Percentiles rank a stretch among this genome's conserved stretches.
Evolutionary conservation across 2,329 filamentous ascomycete genomes (phyloP).

Genomic region (Aspergillus sp.): DNA sequence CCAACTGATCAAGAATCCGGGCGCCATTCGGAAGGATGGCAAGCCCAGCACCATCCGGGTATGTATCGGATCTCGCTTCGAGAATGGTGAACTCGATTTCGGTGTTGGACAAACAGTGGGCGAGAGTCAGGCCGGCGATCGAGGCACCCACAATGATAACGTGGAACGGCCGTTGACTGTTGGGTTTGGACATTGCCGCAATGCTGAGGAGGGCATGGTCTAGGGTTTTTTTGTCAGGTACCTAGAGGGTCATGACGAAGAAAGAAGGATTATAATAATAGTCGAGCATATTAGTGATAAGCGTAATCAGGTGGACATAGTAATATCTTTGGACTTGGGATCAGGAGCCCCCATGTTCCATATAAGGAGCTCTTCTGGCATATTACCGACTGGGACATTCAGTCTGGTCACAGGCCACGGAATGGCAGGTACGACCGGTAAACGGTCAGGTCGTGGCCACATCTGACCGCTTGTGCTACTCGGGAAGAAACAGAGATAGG

Average conservation of each 20-base stretch:
- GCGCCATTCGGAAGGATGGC: constrained; percentile 1
- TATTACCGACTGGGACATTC: neutral
- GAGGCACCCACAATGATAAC: constrained; percentile 7
- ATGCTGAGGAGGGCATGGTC: neutral
- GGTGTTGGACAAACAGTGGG: constrained; percentile 2
- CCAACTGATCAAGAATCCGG: constrained; percentile 7
- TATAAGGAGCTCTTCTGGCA: neutral
- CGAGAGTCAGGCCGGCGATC: constrained; percentile 4
- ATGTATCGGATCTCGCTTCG: neutral
- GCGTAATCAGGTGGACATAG: neutral
- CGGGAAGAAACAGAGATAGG: neutral
- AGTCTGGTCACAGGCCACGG: neutral
- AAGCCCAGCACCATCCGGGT: neutral
- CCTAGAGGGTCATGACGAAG: neutral
- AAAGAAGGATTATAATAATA: neutral
- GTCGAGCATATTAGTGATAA: neutral
- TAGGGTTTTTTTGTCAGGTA: no score
- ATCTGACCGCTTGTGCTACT: constrained; percentile 2
- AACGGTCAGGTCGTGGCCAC: neutral
- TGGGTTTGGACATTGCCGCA: neutral
- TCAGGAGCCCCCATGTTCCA: neutral
- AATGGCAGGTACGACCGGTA: constrained; percentile 5
- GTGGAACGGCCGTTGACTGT: neutral
- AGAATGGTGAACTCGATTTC: neutral
- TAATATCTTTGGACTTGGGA: neutral